These are phyloP conservation scores for Sporobolomyces phaffii DNA, from an alignment of 768 basidiomycete species.

Conservation along the genomic window DNA sequence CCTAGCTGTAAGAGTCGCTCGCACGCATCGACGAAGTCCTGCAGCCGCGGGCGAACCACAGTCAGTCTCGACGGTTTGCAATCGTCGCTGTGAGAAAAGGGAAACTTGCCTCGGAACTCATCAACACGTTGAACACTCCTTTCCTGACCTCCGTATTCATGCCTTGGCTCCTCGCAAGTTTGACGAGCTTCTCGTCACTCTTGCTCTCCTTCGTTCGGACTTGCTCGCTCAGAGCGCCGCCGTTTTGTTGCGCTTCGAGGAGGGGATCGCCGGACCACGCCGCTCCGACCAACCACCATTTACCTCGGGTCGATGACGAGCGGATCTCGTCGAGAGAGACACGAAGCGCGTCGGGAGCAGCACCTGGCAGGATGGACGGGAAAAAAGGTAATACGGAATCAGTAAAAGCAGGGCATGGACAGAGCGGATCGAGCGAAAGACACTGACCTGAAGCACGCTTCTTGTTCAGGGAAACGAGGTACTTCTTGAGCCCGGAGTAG, in stretches of 20 bases:
- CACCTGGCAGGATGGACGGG: not conserved
- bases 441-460: constrained; percentile 60
- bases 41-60: too few relatives aligned
- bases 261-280: constrained; percentile 92
- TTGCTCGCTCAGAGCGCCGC: constrained; percentile 37
- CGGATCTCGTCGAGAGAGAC: constrained; percentile 79
- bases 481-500: constrained; percentile 81
- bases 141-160: constrained; percentile 97
- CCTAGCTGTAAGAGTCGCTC: constrained; percentile 78
- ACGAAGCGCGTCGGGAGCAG: constrained; percentile 63
- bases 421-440: too few relatives aligned
- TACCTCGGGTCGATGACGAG: constrained; percentile 75
- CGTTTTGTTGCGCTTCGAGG: constrained; percentile 52
- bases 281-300: constrained; percentile 98
- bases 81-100: too few relatives aligned
- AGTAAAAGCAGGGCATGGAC: too few relatives aligned
- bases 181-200: constrained; percentile 51
- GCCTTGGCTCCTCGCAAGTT: constrained; percentile 85
- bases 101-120: constrained; percentile 80
- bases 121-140: constrained; percentile 83
- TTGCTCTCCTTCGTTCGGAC: constrained; percentile 44
- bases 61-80: too few relatives aligned
- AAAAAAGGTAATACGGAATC: not conserved
- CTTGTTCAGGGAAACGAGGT: constrained; percentile 67
- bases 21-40: constrained; percentile 97